Percentiles rank a stretch among this genome's conserved stretches.
phyloP scores from a whole-genome alignment of 2,329 filamentous ascomycete species.

The Aspergillus awamori region DNA sequence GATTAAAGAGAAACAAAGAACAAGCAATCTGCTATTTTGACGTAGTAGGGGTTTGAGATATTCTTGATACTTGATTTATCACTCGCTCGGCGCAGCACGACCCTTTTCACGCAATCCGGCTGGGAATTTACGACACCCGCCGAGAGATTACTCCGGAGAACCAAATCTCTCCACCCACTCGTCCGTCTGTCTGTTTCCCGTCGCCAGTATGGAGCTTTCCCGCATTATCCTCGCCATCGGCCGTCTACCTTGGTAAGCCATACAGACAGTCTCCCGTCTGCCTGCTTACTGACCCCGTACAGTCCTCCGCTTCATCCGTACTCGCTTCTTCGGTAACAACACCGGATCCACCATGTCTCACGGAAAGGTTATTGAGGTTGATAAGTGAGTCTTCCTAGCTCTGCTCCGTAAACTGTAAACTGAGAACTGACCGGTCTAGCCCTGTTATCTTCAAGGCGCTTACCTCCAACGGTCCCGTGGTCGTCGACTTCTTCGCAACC shows the following conservation, averaged over 20 bases:
- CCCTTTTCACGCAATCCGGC: no score
- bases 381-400: slow-evolving; percentile 34
- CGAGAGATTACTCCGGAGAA: background rate
- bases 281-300: background rate
- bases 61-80: no score
- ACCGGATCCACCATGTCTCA: slow-evolving; percentile 32
- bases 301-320: slow-evolving; percentile 22
- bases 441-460: slow-evolving; percentile 61
- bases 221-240: slow-evolving; percentile 1
- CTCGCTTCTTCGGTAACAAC: slow-evolving; percentile 15
- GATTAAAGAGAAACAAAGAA: no score
- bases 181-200: background rate
- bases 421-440: slow-evolving; percentile 36
- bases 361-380: slow-evolving; percentile 41
- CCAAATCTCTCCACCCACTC: background rate
- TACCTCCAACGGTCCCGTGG: slow-evolving; percentile 54
- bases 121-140: background rate
- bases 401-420: background rate
- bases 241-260: background rate
- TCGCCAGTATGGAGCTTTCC: background rate
- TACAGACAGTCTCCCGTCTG: no score
- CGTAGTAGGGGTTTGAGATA: no score
- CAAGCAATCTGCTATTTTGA: no score
- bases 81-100: no score
- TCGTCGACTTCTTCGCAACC: slow-evolving; percentile 58